Evolutionary conservation across 163 green algal species (phyloP).

Genomic region (Volvox carteri): DNA sequence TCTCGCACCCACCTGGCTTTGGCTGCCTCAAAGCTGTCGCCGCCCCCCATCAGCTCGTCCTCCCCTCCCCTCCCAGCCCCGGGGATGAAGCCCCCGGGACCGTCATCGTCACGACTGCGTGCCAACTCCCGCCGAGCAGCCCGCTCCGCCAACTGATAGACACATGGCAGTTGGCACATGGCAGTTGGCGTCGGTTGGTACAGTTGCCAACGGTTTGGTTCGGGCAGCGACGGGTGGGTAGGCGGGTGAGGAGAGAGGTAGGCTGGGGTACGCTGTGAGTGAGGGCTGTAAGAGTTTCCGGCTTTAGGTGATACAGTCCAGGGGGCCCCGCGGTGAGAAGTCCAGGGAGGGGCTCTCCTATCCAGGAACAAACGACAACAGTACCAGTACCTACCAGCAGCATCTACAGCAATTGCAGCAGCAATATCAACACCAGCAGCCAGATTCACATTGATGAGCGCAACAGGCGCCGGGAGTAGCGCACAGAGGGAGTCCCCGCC

Average conservation of each 20-base stretch:
- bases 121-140: constrained; percentile 39
- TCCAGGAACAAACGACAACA: no score
- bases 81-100: constrained; percentile 37
- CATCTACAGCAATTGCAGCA: no score
- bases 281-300: no score
- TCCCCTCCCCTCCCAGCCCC: constrained; percentile 34
- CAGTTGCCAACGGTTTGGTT: background rate
- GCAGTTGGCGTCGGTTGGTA: background rate
- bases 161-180: background rate
- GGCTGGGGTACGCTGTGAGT: no score
- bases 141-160: constrained; percentile 44
- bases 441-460: background rate
- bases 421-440: background rate
- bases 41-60: constrained; percentile 47
- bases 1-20: constrained; percentile 42
- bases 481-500: no score
- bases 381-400: no score
- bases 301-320: no score
- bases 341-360: no score
- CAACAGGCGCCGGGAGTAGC: no score
- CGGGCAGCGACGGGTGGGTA: background rate
- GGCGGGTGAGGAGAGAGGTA: background rate
- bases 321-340: no score
- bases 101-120: constrained; percentile 46
- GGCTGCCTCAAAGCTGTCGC: constrained; percentile 44